phyloP scores from a whole-genome alignment of 805 yeast genomes.

The Wickerhamomyces mucosus region DNA sequence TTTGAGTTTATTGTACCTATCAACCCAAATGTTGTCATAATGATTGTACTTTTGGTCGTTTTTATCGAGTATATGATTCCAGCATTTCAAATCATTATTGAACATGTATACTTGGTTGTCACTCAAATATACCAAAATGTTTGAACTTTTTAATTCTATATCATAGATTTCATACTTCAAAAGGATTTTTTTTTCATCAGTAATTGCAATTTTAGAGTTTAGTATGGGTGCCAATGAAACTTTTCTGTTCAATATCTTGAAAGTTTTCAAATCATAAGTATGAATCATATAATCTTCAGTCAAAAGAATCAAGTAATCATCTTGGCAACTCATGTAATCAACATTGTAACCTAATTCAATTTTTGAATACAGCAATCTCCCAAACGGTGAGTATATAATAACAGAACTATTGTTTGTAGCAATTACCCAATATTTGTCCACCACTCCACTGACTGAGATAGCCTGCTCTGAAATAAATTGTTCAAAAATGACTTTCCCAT shows the following conservation, averaged over 20 bases:
- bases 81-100: conserved; percentile 30
- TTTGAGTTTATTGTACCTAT: conserved; percentile 2
- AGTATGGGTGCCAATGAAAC: conserved; percentile 46
- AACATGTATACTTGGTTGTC: conserved; percentile 32
- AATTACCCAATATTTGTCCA: conserved; percentile 36
- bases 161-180: conserved; percentile 16
- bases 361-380: conserved; percentile 36
- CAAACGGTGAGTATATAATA: conserved; percentile 34
- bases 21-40: conserved; percentile 13
- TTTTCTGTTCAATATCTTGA: conserved; percentile 28
- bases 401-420: conserved; percentile 53
- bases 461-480: conserved; percentile 31
- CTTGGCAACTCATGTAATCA: conserved; percentile 26
- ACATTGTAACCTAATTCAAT: conserved; percentile 44
- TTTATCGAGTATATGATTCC: conserved; percentile 39
- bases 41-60: conserved; percentile 8
- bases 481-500: conserved; percentile 29
- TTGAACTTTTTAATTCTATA: conserved; percentile 29
- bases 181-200: conserved; percentile 15
- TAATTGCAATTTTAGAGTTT: conserved; percentile 23
- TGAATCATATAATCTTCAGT: conserved; percentile 42
- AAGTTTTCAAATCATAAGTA: conserved; percentile 36
- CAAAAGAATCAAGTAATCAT: conserved; percentile 30
- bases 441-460: conserved; percentile 30
- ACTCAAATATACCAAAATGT: conserved; percentile 32